Evolutionary conservation across 805 yeast genomes (phyloP).

Genomic region (Candida adriatica): DNA sequence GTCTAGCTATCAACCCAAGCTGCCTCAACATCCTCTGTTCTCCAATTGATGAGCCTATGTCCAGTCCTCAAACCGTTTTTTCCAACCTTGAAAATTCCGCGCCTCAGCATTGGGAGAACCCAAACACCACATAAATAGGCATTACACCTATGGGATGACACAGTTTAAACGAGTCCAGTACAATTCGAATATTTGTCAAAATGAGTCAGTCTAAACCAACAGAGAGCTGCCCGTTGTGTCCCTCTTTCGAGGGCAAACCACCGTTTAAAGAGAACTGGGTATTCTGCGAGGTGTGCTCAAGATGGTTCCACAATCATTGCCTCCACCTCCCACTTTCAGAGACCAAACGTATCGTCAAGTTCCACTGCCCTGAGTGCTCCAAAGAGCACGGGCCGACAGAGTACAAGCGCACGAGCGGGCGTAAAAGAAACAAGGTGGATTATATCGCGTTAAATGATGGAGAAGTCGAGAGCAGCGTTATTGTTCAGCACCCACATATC

Average conservation of each 20-base stretch:
- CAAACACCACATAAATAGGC: too few species aligned
- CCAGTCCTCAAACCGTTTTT: too few species aligned
- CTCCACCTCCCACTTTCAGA: constrained; percentile 30
- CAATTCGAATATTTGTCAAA: background rate
- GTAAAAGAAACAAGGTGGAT: constrained; percentile 55
- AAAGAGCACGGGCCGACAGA: constrained; percentile 41
- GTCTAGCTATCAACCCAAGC: background rate
- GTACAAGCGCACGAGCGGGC: constrained; percentile 43
- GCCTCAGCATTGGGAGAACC: too few species aligned
- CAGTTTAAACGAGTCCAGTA: background rate
- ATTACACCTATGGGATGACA: background rate
- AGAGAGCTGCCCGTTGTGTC: constrained; percentile 12
- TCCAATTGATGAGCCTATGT: too few species aligned
- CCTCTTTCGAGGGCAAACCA: constrained; percentile 1
- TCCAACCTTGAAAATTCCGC: too few species aligned
- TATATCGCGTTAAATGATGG: constrained; percentile 79
- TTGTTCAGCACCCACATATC: constrained; percentile 47
- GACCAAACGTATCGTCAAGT: constrained; percentile 35
- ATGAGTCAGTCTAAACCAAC: background rate
- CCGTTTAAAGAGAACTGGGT: constrained; percentile 36
- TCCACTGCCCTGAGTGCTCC: constrained; percentile 46
- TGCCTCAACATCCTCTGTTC: background rate
- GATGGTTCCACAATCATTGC: constrained; percentile 41
- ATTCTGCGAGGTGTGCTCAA: constrained; percentile 52
- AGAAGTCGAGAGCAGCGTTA: constrained; percentile 28